Percentiles rank a stretch among this genome's conserved stretches.
These are phyloP conservation scores for Chrysosphaeria jannelii DNA, from an alignment of 2,329 filamentous ascomycete genomes.

Conservation along the genomic window DNA sequence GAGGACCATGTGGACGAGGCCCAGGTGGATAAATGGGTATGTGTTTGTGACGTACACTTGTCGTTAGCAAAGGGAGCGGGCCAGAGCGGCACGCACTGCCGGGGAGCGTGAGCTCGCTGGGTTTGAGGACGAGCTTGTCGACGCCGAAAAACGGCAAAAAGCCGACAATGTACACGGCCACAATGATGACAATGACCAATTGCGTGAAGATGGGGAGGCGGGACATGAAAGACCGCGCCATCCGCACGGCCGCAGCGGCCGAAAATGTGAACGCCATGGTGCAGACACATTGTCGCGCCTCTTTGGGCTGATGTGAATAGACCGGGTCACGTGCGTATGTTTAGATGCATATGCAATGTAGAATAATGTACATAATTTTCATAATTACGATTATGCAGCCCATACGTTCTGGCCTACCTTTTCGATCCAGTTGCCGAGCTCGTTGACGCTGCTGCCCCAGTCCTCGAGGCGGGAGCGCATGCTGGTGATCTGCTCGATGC, in stretches of 20 bases:
- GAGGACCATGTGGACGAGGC: conserved; percentile 50
- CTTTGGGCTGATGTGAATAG: no score
- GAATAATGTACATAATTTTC: no score
- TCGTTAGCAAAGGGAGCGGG: background rate
- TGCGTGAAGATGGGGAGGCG: conserved; percentile 76
- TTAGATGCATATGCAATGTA: no score
- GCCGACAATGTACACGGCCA: conserved; percentile 36
- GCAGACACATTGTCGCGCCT: no score
- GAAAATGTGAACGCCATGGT: no score
- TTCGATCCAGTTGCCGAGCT: conserved; percentile 93
- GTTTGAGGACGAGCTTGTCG: conserved; percentile 34
- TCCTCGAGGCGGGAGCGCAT: conserved; percentile 73
- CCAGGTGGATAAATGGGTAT: conserved; percentile 62
- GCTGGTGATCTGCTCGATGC: conserved; percentile 78
- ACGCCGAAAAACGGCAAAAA: conserved; percentile 43
- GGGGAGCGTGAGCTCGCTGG: conserved; percentile 22
- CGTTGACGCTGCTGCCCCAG: conserved; percentile 89
- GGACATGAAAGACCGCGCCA: conserved; percentile 42
- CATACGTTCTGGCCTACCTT: conserved; percentile 80
- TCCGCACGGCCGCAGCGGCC: no score
- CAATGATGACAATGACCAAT: conserved; percentile 35
- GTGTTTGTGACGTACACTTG: conserved; percentile 81
- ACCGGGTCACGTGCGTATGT: no score
- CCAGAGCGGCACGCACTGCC: background rate
- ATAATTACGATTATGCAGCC: conserved; percentile 58